Conservation (phyloP, 2,329 filamentous ascomycete species). For the Bipolaris victoriae region DNA sequence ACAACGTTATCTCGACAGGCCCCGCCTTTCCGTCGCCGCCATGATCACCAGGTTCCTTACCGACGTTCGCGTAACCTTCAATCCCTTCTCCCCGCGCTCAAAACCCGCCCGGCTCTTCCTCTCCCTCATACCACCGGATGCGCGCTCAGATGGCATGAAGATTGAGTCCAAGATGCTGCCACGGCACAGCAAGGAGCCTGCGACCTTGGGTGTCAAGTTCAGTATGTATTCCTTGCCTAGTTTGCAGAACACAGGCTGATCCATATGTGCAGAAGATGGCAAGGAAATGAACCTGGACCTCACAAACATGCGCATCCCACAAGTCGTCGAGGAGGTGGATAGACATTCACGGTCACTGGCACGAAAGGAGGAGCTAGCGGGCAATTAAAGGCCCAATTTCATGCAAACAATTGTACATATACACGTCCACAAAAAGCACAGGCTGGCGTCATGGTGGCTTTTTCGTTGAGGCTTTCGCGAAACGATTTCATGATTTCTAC, state of each 20-base stretch:
- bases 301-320: conserved; percentile 81
- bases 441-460: conserved; percentile 35
- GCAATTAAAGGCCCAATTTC: conserved; percentile 32
- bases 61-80: conserved; percentile 84
- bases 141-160: conserved; percentile 73
- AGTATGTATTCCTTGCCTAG: conserved; percentile 62
- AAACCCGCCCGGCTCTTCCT: conserved; percentile 90
- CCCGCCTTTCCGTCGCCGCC: conserved; percentile 29
- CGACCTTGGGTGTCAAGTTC: conserved; percentile 79
- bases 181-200: conserved; percentile 69
- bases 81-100: conserved; percentile 81
- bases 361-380: conserved; percentile 78
- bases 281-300: conserved; percentile 86
- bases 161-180: conserved; percentile 80
- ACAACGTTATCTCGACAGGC: background rate
- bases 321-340: conserved; percentile 86
- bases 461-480: conserved; percentile 11
- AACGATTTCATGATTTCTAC: conserved; percentile 20
- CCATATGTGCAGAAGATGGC: conserved; percentile 73
- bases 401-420: conserved; percentile 10
- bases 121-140: conserved; percentile 79
- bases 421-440: conserved; percentile 23
- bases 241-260: conserved; percentile 21
- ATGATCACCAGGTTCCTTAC: conserved; percentile 91
- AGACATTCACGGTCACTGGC: conserved; percentile 83